A percentile compares a stretch with the other conserved stretches of the same genome.
Conservation (phyloP, 2,329 filamentous ascomycete genomes). For the Pseudogymnoascus sp. region DNA sequence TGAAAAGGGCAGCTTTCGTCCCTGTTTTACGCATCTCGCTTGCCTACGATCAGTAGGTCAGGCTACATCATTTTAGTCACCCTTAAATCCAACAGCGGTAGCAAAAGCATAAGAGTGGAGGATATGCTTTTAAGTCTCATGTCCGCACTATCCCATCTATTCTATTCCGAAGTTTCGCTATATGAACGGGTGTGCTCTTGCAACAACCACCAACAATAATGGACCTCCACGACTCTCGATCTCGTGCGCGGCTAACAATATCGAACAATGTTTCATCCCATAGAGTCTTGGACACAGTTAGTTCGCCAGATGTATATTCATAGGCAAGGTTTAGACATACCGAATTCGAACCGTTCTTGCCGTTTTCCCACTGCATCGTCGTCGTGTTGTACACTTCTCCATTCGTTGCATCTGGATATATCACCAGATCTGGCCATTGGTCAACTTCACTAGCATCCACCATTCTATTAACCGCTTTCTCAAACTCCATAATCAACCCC, state of each 20-base stretch:
- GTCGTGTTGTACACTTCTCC: constrained; percentile 60
- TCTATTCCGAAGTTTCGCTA: constrained; percentile 29
- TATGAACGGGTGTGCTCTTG: constrained; percentile 32
- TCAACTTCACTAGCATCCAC: constrained; percentile 29
- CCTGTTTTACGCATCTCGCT: not conserved
- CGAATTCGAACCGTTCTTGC: constrained; percentile 20
- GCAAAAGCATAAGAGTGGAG: not conserved
- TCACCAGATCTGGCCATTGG: constrained; percentile 47
- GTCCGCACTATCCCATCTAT: not conserved
- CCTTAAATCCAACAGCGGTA: not conserved
- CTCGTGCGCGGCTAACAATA: constrained; percentile 27
- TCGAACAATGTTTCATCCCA: constrained; percentile 33
- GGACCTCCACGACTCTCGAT: constrained; percentile 23
- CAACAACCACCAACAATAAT: constrained; percentile 41
- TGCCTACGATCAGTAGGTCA: not conserved
- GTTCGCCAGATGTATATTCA: constrained; percentile 9
- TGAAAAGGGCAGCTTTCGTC: not conserved
- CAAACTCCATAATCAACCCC: constrained; percentile 46
- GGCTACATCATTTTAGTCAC: not conserved
- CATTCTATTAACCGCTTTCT: constrained; percentile 39
- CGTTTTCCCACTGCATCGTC: constrained; percentile 52
- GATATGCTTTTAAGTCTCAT: not conserved
- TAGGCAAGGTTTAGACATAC: constrained; percentile 11
- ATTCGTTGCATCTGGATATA: constrained; percentile 64
- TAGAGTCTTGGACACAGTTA: constrained; percentile 13